Evolutionary conservation across 441 rosid species (phyloP).

Genomic region (Gossypium lobatum): DNA sequence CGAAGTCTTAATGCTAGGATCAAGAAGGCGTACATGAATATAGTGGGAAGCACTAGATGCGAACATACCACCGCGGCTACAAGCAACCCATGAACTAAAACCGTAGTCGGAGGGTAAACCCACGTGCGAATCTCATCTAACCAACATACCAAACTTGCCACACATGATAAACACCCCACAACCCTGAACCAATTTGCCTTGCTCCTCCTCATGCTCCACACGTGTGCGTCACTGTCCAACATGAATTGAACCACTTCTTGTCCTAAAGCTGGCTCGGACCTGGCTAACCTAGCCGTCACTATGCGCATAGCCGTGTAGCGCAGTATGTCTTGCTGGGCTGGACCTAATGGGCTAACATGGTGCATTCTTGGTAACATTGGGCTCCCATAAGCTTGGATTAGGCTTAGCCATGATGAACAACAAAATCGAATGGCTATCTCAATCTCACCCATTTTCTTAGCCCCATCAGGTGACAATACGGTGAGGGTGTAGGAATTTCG

Average conservation of each 20-base stretch:
- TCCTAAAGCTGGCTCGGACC: constrained; percentile 59
- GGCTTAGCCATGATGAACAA: constrained; percentile 48
- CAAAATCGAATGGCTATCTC: constrained; percentile 56
- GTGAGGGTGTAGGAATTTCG: constrained; percentile 37
- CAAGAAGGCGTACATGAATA: constrained; percentile 60
- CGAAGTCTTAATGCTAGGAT: constrained; percentile 41
- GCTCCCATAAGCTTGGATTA: constrained; percentile 44
- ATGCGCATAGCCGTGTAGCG: constrained; percentile 66
- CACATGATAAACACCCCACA: constrained; percentile 30
- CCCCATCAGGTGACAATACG: constrained; percentile 48
- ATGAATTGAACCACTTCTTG: constrained; percentile 60
- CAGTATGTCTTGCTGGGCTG: constrained; percentile 48
- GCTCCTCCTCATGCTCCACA: constrained; percentile 68
- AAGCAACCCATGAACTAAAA: constrained; percentile 45
- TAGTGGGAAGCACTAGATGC: constrained; percentile 53
- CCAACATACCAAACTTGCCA: constrained; percentile 31
- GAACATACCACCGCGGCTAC: constrained; percentile 48
- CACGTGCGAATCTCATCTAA: constrained; percentile 48
- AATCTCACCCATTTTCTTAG: constrained; percentile 58
- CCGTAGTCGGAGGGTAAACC: constrained; percentile 46
- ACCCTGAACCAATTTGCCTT: constrained; percentile 63
- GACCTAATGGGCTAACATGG: constrained; percentile 46
- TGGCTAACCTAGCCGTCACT: constrained; percentile 43
- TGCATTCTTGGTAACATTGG: constrained; percentile 69
- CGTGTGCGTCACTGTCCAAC: constrained; percentile 56